These are phyloP conservation scores for Aspergillus eucalypticola DNA, from an alignment of 2,329 filamentous ascomycete species.

Conservation along the genomic window DNA sequence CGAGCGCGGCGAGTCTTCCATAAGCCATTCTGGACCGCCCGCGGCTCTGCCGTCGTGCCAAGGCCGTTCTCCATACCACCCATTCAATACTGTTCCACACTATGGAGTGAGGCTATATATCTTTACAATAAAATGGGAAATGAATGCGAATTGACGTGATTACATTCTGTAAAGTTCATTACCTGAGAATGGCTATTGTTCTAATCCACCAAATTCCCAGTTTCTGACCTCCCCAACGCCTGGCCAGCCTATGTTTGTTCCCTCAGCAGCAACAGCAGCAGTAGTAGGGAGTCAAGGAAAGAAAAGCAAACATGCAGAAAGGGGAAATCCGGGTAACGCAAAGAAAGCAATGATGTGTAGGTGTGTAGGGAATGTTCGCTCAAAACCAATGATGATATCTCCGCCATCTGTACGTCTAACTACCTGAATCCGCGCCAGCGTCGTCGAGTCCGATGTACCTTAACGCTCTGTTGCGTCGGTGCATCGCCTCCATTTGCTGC, in stretches of 20 bases:
- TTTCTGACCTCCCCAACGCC: constrained; percentile 11
- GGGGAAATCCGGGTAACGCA: constrained; percentile 7
- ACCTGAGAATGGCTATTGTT: neutral
- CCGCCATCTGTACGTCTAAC: constrained; percentile 1
- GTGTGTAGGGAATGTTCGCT: constrained; percentile 9
- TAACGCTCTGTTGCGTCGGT: constrained; percentile 21
- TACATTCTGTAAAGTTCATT: neutral
- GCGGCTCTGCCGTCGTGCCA: constrained; percentile 13
- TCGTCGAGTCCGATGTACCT: constrained; percentile 33
- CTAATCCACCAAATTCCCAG: constrained; percentile 3
- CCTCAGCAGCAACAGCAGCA: constrained; percentile 1
- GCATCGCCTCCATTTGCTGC: constrained; percentile 18
- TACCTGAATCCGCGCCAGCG: constrained; percentile 35
- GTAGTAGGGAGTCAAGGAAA: neutral
- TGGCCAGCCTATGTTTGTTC: constrained; percentile 5
- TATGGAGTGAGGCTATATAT: neutral
- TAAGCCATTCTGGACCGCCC: constrained; percentile 18
- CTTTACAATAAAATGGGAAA: neutral
- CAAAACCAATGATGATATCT: neutral
- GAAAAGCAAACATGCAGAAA: constrained; percentile 12
- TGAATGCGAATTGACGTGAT: neutral
- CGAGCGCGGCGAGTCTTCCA: constrained; percentile 12
- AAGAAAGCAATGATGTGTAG: constrained; percentile 17
- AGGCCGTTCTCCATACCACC: neutral
- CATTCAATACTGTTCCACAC: too few species aligned